Base-by-base conservation (phyloP, 1,139 yeast species). In the Hyphopichia wangnamkhiaoensis region DNA sequence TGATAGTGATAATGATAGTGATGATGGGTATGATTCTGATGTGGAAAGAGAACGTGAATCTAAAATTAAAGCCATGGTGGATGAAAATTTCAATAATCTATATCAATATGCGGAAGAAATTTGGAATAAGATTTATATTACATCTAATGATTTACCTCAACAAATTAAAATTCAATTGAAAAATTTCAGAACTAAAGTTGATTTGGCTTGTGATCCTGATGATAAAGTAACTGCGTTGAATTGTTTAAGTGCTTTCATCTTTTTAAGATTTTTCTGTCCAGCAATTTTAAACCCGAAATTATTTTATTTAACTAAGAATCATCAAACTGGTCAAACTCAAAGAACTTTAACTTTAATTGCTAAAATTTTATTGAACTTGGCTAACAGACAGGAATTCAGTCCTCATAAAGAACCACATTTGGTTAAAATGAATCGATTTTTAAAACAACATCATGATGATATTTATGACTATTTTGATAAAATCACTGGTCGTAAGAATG, bases 241-340 rank as follows among this genome's bases (percentile, higher is more conserved):
- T 53, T 85, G 95, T 41, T 67, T 91, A 26, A 79, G 94, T 20
- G 91, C 96, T 1, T 86, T 93, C 53, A 66, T 93, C 17, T 93
- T 93, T 58, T 65, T 93, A 45, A 68, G 98, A 45, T 90, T 88
- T 57, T 81, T 89, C 50, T 91, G 96, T 54, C 98, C 98, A 0
- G 96, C 96, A 0, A 78, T 93, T 31, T 66, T 93, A 52, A 90
- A 89, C 53, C 98, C 98, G 0, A 89, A 89, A 53, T 62, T 89
- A 34, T 90, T 89, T 57, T 82, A 83, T 46, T 68, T 93, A 37
- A 79, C 89, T 1, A 76, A 79, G 41, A 72, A 76, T 35, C 93
- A 86, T 52, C 89, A 89, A 43, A 73, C 81, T 9, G 88, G 90
- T 1, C 70, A 71, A 15, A 73, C 82, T 1, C 93, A 89, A 51